phyloP scores from a whole-genome alignment of 2,329 filamentous ascomycete genomes.

The Arthrobotrys sphaeroides region DNA sequence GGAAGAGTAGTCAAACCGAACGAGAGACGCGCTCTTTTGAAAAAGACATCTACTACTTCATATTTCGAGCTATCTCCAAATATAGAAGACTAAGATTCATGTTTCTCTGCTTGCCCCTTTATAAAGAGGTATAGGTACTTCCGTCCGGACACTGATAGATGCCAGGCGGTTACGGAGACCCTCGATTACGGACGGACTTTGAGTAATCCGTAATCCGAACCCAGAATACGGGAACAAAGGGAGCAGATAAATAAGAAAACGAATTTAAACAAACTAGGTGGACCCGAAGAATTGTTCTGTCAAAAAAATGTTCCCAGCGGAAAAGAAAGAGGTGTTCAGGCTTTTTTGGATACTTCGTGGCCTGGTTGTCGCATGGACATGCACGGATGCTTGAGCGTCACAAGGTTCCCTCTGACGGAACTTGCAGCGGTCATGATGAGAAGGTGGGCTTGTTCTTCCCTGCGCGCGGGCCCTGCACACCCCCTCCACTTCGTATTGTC shows the following conservation, averaged over 20 bases:
- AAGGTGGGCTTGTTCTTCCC: conserved; percentile 7
- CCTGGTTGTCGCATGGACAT: conserved; percentile 46
- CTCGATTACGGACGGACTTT: not conserved
- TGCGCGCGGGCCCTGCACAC: conserved; percentile 11
- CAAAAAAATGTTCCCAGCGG: not conserved
- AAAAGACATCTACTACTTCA: not conserved
- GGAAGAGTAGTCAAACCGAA: not conserved
- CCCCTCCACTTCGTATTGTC: conserved; percentile 46
- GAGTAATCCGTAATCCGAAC: conserved; percentile 2
- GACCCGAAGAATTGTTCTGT: too few relatives aligned
- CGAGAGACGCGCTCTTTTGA: not conserved
- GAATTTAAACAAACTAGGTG: too few relatives aligned
- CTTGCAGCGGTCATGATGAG: conserved; percentile 19
- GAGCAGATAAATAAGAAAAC: too few relatives aligned
- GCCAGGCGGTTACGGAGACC: conserved; percentile 8
- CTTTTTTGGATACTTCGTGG: conserved; percentile 8
- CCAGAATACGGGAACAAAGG: not conserved
- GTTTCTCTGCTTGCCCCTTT: not conserved
- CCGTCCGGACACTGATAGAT: not conserved
- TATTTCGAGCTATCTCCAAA: not conserved
- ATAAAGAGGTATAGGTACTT: not conserved
- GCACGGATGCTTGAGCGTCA: conserved; percentile 53
- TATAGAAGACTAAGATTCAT: not conserved
- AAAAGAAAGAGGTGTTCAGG: conserved; percentile 3
- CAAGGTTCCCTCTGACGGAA: conserved; percentile 35